These are phyloP conservation scores for Rubia balearica DNA, from an alignment of 305 asterid species.

Conservation along the genomic window DNA sequence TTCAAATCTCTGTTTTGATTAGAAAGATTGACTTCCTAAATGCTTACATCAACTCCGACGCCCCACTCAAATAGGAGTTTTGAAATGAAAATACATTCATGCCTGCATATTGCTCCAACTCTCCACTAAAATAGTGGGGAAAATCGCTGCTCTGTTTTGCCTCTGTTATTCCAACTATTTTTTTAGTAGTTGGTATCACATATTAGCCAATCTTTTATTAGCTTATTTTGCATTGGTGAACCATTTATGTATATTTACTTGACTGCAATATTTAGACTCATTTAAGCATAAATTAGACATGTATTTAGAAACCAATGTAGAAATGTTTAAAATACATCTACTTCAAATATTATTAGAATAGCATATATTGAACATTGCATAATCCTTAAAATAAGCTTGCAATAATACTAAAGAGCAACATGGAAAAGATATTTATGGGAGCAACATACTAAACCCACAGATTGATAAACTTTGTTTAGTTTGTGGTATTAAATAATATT, in stretches of 20 bases:
- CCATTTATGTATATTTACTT: too few relatives aligned
- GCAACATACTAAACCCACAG: too few relatives aligned
- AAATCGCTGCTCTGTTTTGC: too few relatives aligned
- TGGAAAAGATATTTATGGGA: not conserved
- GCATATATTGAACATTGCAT: not conserved
- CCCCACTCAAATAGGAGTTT: not conserved
- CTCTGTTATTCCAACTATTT: not conserved
- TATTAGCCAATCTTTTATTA: not conserved
- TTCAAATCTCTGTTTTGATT: constrained; percentile 4
- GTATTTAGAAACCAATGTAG: not conserved
- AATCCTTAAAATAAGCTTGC: not conserved
- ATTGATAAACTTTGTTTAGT: too few relatives aligned
- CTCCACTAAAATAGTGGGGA: not conserved
- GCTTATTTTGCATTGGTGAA: not conserved
- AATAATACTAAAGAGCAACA: not conserved
- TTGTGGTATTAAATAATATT: too few relatives aligned
- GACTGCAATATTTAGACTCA: too few relatives aligned
- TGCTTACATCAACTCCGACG: not conserved
- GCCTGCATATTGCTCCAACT: not conserved
- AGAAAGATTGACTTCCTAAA: constrained; percentile 3
- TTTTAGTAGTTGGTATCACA: not conserved
- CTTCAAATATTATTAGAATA: not conserved
- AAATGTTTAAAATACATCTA: not conserved
- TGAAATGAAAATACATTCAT: not conserved
- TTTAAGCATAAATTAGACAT: too few relatives aligned